Base-by-base conservation (phyloP, 2,329 filamentous ascomycete species). In the Penicillium sp. region DNA sequence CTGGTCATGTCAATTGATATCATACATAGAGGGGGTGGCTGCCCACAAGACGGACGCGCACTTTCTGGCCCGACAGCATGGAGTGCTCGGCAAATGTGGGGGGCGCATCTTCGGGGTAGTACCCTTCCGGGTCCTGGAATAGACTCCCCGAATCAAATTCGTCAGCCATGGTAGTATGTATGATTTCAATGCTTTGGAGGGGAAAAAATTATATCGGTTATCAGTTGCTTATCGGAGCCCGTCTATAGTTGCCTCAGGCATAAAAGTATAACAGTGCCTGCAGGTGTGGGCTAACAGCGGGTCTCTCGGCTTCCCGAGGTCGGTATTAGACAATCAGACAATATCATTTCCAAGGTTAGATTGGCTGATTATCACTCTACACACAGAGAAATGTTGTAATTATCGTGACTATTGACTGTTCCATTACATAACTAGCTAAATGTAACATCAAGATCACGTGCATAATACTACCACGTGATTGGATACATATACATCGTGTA, bases 1-100 rank as follows among this genome's bases (percentile, higher is more conserved):
- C 13, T 37, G 8, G 15, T 46, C 17, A 37, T 46, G 17, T 27
- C 21, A 23, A 37, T 38, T 50, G 42, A 37, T 45, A 37, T 41
- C 77, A 76, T 84, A 87, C 85, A 85, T 95, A 96, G 15, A 95
- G 84, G 25, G 92, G 90, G 79, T 90, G 93, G 75, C 90, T 87
- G 59, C 93, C 93, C 45, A 96, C 90, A 13, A 97, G 85, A 67
- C 90, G 86, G 62, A 96, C 83, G 50, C 80, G 85, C 63, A 95
- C 78, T 29, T 80, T 78, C 62, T 85, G 74, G 59, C 89, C 90
- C 37, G 84, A 85, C 56, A 84, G 78, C 71, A 93, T 84, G 23
- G 81, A 84, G 78, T 95, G 89, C 43, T 85, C 82, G 62, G 89
- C 86, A 61, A 84, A 86, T 2, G 89, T 93, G 8, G 91, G 86